These are phyloP conservation scores for Suillus placidus DNA, from an alignment of 768 basidiomycete species.

Conservation along the genomic window DNA sequence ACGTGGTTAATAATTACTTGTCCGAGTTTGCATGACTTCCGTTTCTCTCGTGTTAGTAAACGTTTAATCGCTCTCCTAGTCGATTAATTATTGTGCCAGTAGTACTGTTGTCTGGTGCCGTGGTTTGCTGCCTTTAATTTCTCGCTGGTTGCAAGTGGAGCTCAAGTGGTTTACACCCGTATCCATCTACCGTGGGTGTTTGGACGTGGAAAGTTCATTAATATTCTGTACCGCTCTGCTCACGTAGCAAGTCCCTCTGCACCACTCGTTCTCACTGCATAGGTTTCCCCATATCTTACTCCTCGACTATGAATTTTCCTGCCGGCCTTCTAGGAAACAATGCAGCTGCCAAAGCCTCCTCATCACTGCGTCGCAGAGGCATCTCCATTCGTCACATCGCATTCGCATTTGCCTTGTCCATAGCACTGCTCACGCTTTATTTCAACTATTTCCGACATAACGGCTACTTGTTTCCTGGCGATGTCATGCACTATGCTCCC, in stretches of 20 bases:
- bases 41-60: background rate
- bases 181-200: constrained; percentile 2
- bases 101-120: background rate
- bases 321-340: constrained; percentile 6
- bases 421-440: constrained; percentile 25
- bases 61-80: background rate
- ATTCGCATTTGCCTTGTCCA: constrained; percentile 16
- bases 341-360: constrained; percentile 4
- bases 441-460: constrained; percentile 8
- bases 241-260: background rate
- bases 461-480: constrained; percentile 11
- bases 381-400: constrained; percentile 29
- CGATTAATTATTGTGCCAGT: background rate
- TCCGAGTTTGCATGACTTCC: background rate
- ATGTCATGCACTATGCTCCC: constrained; percentile 23
- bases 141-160: background rate
- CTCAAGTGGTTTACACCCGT: background rate
- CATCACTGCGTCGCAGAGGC: constrained; percentile 17
- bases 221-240: background rate
- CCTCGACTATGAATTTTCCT: constrained; percentile 14
- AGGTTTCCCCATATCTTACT: background rate
- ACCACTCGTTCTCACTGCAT: background rate
- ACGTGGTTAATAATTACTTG: background rate
- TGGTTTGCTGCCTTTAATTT: background rate
- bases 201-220: background rate